phyloP scores from a whole-genome alignment of 208 protist genomes.

The Lotmaria passim region DNA sequence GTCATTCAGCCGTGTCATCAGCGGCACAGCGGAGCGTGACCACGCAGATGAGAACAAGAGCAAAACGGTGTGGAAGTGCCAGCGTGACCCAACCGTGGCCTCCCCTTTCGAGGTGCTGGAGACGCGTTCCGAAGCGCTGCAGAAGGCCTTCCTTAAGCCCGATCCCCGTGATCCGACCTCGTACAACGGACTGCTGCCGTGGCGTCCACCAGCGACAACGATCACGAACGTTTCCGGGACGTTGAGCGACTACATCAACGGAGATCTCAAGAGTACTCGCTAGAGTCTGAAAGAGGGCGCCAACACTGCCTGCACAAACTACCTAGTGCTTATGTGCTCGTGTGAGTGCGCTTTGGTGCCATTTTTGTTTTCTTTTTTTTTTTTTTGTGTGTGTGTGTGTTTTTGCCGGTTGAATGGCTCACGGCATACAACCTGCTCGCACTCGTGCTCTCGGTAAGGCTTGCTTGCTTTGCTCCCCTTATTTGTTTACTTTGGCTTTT shows the following conservation, averaged over 20 bases:
- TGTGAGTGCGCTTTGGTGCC: too few relatives aligned
- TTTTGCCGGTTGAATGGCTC: too few relatives aligned
- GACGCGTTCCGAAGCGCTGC: slow-evolving; percentile 75
- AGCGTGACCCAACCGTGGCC: slow-evolving; percentile 62
- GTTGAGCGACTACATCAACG: slow-evolving; percentile 26
- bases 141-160: slow-evolving; percentile 61
- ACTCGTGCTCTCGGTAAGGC: too few relatives aligned
- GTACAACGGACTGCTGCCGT: slow-evolving; percentile 73
- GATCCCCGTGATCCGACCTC: slow-evolving; percentile 83
- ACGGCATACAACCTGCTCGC: too few relatives aligned
- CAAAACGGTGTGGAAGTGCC: slow-evolving; percentile 61
- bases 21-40: slow-evolving; percentile 27
- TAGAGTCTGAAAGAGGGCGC: too few relatives aligned
- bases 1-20: slow-evolving; percentile 63
- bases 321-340: too few relatives aligned
- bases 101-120: slow-evolving; percentile 74
- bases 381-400: too few relatives aligned
- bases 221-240: slow-evolving; percentile 73
- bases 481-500: neutral
- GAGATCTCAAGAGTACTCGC: neutral
- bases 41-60: slow-evolving; percentile 29
- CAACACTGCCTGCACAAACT: too few relatives aligned
- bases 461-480: too few relatives aligned
- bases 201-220: slow-evolving; percentile 50
- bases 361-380: too few relatives aligned